phyloP scores from a whole-genome alignment of 148 eudicot species.

The Drosera capensis region DNA sequence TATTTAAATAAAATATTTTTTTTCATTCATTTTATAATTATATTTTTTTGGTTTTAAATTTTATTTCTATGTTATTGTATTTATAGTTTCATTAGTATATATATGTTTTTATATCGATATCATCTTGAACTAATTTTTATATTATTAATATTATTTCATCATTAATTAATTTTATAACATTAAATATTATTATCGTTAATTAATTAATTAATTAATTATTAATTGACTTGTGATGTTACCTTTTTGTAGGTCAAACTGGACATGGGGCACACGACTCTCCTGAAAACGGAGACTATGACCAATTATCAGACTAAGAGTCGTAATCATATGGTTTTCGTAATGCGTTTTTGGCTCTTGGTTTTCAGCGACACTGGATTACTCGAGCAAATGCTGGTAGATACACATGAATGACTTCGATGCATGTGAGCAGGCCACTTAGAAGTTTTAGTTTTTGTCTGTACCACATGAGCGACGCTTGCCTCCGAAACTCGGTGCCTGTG shows the following conservation, averaged over 20 bases:
- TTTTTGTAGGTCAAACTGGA: conserved; percentile 15
- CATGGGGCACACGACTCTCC: conserved; percentile 20
- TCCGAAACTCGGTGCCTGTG: not conserved
- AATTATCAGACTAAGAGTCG: conserved; percentile 9
- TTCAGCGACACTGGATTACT: not conserved
- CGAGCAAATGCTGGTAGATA: too few species aligned
- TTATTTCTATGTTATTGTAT: too few species aligned
- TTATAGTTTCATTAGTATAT: too few species aligned
- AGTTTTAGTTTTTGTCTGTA: not conserved
- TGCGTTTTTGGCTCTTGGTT: not conserved
- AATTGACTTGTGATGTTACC: not conserved
- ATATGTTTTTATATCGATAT: too few species aligned
- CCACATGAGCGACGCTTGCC: not conserved
- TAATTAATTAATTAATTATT: not conserved
- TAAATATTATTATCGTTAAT: not conserved
- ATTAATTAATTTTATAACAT: too few species aligned
- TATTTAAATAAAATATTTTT: too few species aligned
- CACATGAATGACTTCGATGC: not conserved
- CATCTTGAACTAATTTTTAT: too few species aligned
- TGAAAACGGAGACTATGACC: conserved; percentile 20
- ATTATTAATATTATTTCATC: too few species aligned
- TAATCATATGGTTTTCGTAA: not conserved
- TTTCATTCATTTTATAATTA: too few species aligned
- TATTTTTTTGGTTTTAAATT: too few species aligned
- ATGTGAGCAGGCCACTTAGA: not conserved